Evolutionary conservation across 805 yeast species (phyloP).

Genomic region (Schwanniomyces yamadae): DNA sequence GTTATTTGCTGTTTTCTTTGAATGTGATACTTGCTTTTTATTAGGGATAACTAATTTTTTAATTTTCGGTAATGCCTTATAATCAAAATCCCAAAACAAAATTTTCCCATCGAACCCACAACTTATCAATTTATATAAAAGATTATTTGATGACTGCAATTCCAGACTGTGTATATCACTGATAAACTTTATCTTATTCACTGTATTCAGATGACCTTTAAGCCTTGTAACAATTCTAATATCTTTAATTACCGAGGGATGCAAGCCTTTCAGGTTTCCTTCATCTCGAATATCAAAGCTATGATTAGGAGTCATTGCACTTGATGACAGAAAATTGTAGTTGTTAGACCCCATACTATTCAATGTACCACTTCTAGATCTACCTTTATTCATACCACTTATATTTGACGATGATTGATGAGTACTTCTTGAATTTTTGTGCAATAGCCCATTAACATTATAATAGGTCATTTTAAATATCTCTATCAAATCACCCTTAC

Average conservation of each 20-base stretch:
- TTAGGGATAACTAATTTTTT: conserved; percentile 15
- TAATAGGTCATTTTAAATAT: conserved; percentile 40
- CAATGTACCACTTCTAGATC: conserved; percentile 42
- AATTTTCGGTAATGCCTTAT: conserved; percentile 38
- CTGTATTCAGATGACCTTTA: conserved; percentile 41
- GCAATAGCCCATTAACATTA: conserved; percentile 36
- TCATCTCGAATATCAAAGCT: conserved; percentile 2
- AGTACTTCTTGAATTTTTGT: conserved; percentile 10
- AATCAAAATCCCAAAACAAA: conserved; percentile 45
- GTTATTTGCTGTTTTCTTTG: conserved; percentile 6
- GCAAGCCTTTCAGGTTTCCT: conserved; percentile 4
- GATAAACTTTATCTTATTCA: conserved; percentile 28
- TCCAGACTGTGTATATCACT: conserved; percentile 3
- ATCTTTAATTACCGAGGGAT: conserved; percentile 39
- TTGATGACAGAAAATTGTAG: conserved; percentile 19
- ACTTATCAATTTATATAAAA: conserved; percentile 33
- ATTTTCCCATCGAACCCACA: conserved; percentile 42
- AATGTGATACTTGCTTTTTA: conserved; percentile 6
- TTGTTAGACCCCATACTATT: conserved; percentile 24
- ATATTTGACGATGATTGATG: conserved; percentile 9
- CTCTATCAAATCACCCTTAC: conserved; percentile 53
- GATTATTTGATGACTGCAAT: conserved; percentile 10
- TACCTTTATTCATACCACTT: conserved; percentile 13
- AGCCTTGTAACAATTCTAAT: conserved; percentile 35
- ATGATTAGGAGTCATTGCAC: conserved; percentile 20